Evolutionary conservation across 805 yeast genomes (phyloP).

Genomic region (Candida succiphila): DNA sequence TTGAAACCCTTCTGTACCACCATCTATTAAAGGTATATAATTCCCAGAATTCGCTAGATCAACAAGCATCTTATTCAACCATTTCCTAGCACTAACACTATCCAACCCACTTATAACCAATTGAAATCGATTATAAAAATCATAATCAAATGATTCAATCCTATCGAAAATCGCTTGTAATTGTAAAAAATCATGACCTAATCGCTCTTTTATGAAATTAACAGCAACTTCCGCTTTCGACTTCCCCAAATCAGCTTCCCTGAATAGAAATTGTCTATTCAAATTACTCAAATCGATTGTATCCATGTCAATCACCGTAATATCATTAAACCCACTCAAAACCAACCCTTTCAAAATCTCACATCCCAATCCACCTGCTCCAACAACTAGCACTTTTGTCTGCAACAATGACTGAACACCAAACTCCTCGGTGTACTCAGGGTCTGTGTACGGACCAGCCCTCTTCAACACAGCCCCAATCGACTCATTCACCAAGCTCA

Average conservation of each 20-base stretch:
- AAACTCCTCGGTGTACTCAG: slow-evolving; percentile 16
- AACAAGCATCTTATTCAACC: slow-evolving; percentile 70
- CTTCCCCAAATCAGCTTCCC: slow-evolving; percentile 50
- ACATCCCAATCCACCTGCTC: slow-evolving; percentile 83
- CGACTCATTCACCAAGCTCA: background rate
- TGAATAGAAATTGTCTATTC: slow-evolving; percentile 67
- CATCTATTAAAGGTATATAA: slow-evolving; percentile 72
- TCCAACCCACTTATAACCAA: slow-evolving; percentile 83
- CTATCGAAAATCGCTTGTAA: slow-evolving; percentile 52
- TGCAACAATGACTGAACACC: slow-evolving; percentile 9
- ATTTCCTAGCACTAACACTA: slow-evolving; percentile 80
- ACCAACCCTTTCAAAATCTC: slow-evolving; percentile 69
- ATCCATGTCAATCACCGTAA: slow-evolving; percentile 75
- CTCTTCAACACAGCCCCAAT: slow-evolving; percentile 4
- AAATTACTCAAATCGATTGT: slow-evolving; percentile 69
- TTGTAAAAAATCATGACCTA: slow-evolving; percentile 19
- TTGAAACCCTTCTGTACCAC: slow-evolving; percentile 91
- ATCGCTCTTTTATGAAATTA: slow-evolving; percentile 36
- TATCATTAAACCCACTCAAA: slow-evolving; percentile 52
- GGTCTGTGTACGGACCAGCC: slow-evolving; percentile 22
- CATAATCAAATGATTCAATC: slow-evolving; percentile 53
- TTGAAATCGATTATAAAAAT: slow-evolving; percentile 58
- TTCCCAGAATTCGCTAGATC: slow-evolving; percentile 47
- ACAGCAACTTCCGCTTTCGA: slow-evolving; percentile 64
- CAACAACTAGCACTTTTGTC: slow-evolving; percentile 38